Evolutionary conservation across 805 yeast genomes (phyloP).

Genomic region (Maudiozyma pseudohumilis): DNA sequence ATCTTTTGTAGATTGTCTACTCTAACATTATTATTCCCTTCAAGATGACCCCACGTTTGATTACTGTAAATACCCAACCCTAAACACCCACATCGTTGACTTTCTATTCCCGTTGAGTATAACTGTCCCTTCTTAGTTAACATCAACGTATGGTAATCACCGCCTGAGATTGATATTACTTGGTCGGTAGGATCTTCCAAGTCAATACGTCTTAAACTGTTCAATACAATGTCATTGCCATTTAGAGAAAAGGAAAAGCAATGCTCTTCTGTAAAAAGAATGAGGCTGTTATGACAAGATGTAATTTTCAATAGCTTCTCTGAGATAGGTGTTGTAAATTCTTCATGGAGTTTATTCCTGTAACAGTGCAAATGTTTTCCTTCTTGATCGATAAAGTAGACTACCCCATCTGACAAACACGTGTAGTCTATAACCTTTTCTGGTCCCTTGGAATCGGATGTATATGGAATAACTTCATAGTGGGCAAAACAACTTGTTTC

Average conservation of each 20-base stretch:
- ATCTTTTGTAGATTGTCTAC: conserved; percentile 38
- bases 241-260: conserved; percentile 19
- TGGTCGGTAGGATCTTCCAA: conserved; percentile 33
- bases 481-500: conserved; percentile 31
- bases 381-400: conserved; percentile 39
- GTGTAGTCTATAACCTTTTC: conserved; percentile 43
- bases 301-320: conserved; percentile 40
- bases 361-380: conserved; percentile 35
- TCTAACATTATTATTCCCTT: conserved; percentile 22
- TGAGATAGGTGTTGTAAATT: conserved; percentile 8
- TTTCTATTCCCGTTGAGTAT: conserved; percentile 61
- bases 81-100: conserved; percentile 54
- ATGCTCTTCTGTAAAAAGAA: conserved; percentile 45
- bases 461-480: conserved; percentile 34
- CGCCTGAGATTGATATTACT: conserved; percentile 50
- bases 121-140: conserved; percentile 48
- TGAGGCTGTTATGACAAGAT: conserved; percentile 47
- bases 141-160: conserved; percentile 64
- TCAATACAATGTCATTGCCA: conserved; percentile 11
- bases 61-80: conserved; percentile 45
- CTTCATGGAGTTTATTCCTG: conserved; percentile 12
- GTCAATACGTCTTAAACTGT: conserved; percentile 8
- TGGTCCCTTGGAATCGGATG: conserved; percentile 29
- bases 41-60: conserved; percentile 20
- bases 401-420: conserved; percentile 35